Base-by-base conservation (phyloP, 2,329 filamentous ascomycete genomes). In the Rhexocercosporidium sp. region DNA sequence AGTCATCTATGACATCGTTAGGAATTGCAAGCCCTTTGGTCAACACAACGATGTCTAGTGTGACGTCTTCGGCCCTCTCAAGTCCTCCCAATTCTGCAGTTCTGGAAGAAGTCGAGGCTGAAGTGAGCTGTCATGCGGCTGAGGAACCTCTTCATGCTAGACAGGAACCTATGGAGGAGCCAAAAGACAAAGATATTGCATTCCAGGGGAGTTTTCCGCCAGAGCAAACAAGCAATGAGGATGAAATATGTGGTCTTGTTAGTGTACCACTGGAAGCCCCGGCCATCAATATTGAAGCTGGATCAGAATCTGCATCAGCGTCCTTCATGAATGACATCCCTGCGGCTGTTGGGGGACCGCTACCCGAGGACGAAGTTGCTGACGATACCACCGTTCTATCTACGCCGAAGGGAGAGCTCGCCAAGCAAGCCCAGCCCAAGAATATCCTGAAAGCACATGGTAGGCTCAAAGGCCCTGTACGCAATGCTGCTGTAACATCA, bases 401-500 rank as follows among this genome's bases (percentile, higher is more conserved):
- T 25, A 8, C 25, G 9, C 29, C 53, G 22, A 57, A 27, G 3
- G n/a, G 9, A 2, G 22, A 57, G 54, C 54, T 34, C 12, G 8
- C 34, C 8, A 39, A 57, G 34, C 31, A 57, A 25, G 9, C 34
- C 20, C 31, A 34, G 31, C 20, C 47, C 14, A 57, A 57, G 54
- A 34, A 34, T 37, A 20, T 16, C 9, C 8, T 57, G 34, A 60
- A 65, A 37, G 59, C 66, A 22, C 67, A 66, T 18, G 56, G 46
- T 16, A 62, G 67, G 53, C 31, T 68, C 5, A 68, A 69, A 53
- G 62, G 62, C 3, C 63, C 65, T 22, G 62, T 69, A 14, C 63
- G 56, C 11, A 20, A 34, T 31, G 16, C 16, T 31, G 3, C 59
- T 37, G 29, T 27, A 5, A 34, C 44, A n/a, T 5, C 44, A n/a